phyloP scores from a whole-genome alignment of 108 stramenopile species.

The Cafeteria roenbergensis region DNA sequence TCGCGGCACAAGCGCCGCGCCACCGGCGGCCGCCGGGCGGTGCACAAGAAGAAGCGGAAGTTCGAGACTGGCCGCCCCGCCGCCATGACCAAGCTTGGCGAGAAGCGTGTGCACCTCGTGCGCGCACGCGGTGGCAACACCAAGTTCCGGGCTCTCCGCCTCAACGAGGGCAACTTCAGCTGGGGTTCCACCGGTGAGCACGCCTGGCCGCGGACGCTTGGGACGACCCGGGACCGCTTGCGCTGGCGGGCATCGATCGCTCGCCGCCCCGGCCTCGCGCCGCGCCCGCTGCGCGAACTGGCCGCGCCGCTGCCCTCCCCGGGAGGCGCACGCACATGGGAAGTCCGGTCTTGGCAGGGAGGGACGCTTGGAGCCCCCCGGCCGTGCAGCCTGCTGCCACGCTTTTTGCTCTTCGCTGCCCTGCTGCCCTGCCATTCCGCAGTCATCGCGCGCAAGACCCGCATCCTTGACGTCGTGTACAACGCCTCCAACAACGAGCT shows the following conservation, averaged over 20 bases:
- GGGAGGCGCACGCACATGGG: too few relatives aligned
- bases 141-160: constrained; percentile 87
- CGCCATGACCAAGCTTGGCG: constrained; percentile 95
- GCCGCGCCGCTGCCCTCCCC: too few relatives aligned
- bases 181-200: constrained; percentile 87
- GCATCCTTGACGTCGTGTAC: constrained; percentile 95
- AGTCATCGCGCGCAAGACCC: constrained; percentile 87
- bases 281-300: too few relatives aligned
- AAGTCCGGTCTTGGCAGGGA: too few relatives aligned
- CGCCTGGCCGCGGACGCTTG: too few relatives aligned
- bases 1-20: constrained; percentile 96
- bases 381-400: too few relatives aligned
- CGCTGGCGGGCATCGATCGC: too few relatives aligned
- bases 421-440: too few relatives aligned
- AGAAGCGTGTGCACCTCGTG: constrained; percentile 70
- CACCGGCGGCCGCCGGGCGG: constrained; percentile 88
- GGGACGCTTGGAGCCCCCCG: too few relatives aligned
- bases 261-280: too few relatives aligned
- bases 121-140: constrained; percentile 86
- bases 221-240: too few relatives aligned
- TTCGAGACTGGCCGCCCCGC: constrained; percentile 91
- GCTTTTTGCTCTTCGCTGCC: too few relatives aligned
- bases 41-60: constrained; percentile 97
- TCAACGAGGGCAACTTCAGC: constrained; percentile 93
- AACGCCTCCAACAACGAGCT: constrained; percentile 99